Conservation (phyloP, 805 yeast species). For the Nakazawaea peltata region DNA sequence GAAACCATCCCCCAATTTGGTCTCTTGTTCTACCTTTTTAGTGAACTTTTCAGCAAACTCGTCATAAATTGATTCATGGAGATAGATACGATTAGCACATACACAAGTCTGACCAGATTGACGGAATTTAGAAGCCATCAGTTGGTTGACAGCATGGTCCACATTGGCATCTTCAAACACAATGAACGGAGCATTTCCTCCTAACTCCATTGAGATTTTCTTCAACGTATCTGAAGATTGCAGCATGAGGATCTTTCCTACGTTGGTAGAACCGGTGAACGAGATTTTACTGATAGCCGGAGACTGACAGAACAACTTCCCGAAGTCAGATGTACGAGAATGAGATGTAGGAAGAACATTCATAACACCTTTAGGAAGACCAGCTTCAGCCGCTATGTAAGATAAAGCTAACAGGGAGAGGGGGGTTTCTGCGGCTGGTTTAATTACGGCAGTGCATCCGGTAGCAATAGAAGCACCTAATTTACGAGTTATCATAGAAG, state of each 20-base stretch:
- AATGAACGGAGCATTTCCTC: conserved; percentile 77
- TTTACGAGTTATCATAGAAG: conserved; percentile 71
- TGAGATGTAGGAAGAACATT: conserved; percentile 50
- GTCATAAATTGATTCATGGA: conserved; percentile 60
- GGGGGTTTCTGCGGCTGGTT: conserved; percentile 76
- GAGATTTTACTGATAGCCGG: conserved; percentile 56
- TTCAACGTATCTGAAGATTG: conserved; percentile 58
- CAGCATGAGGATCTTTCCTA: conserved; percentile 59
- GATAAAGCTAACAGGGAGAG: conserved; percentile 64
- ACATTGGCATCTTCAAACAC: conserved; percentile 69
- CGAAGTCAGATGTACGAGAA: conserved; percentile 35
- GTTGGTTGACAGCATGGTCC: conserved; percentile 58
- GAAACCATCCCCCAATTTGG: conserved; percentile 58
- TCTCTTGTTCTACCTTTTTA: conserved; percentile 30
- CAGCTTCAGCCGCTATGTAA: conserved; percentile 53
- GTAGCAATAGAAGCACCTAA: conserved; percentile 73
- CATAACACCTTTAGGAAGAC: conserved; percentile 62
- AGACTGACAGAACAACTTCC: conserved; percentile 48
- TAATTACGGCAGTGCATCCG: conserved; percentile 70
- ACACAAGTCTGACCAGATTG: conserved; percentile 80
- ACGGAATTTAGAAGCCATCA: conserved; percentile 61
- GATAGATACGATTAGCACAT: conserved; percentile 65
- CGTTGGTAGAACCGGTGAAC: conserved; percentile 72
- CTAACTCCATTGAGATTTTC: conserved; percentile 66
- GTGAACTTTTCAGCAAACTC: conserved; percentile 44